A percentile compares a stretch with the other conserved stretches of the same genome.
Evolutionary conservation across 495 filamentous ascomycete species (phyloP).

Genomic region (Sphaerosporella brunnea): DNA sequence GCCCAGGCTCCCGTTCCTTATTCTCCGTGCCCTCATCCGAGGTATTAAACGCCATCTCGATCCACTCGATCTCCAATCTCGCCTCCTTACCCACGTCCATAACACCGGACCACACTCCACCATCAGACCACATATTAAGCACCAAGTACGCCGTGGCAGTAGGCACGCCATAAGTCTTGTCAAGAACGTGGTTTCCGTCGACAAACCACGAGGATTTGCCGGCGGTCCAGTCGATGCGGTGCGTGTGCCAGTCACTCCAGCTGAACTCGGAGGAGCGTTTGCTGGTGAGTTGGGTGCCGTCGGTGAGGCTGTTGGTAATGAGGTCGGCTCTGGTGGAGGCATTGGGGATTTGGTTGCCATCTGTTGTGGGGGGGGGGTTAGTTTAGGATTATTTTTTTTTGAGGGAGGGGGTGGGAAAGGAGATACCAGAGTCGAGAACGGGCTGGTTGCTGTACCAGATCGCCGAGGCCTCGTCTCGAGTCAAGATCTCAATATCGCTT

Average conservation of each 20-base stretch:
- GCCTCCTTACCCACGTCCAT: conserved; percentile 43
- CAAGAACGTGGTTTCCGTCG: conserved; percentile 37
- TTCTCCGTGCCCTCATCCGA: conserved; percentile 18
- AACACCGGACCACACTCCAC: conserved; percentile 54
- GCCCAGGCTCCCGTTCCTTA: neutral
- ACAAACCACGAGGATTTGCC: conserved; percentile 49
- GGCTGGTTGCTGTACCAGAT: conserved; percentile 66
- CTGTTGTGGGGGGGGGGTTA: neutral
- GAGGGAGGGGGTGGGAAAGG: neutral
- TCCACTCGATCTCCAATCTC: conserved; percentile 53
- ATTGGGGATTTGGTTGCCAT: conserved; percentile 32
- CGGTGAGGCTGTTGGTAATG: conserved; percentile 3
- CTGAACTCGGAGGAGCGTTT: conserved; percentile 3
- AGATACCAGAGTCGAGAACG: conserved; percentile 19
- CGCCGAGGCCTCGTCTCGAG: conserved; percentile 35
- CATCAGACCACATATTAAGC: conserved; percentile 63
- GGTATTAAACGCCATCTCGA: conserved; percentile 54
- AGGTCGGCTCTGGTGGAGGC: conserved; percentile 27
- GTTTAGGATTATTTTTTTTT: neutral
- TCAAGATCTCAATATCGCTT: conserved; percentile 61
- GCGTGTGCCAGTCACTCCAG: conserved; percentile 41
- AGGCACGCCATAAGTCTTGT: conserved; percentile 46
- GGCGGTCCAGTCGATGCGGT: conserved; percentile 55
- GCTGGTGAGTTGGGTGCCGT: conserved; percentile 6
- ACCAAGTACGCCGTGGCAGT: conserved; percentile 41